These are phyloP conservation scores for Chrysochromulina parva DNA, from an alignment of 78 protist species.

Conservation along the genomic window DNA sequence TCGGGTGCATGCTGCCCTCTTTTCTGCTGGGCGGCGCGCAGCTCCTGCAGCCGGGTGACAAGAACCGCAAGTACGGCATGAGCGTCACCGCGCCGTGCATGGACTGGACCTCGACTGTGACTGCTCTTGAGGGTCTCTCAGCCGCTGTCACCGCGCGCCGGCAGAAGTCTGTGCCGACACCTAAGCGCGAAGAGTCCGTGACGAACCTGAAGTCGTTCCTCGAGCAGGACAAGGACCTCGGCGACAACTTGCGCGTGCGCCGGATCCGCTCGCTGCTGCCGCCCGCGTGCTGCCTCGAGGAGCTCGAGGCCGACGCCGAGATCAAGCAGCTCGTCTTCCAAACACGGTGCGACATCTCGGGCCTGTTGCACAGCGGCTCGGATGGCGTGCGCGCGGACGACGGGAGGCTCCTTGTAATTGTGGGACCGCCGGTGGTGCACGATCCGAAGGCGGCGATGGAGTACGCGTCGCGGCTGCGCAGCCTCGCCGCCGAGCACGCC, in stretches of 20 bases:
- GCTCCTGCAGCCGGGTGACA: neutral
- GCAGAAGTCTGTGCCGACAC: too few relatives aligned
- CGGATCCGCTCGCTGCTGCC: neutral
- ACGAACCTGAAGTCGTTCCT: neutral
- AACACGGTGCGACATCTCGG: neutral
- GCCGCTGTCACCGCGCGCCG: neutral
- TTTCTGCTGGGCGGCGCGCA: neutral
- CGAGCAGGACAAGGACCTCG: neutral
- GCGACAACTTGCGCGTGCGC: neutral
- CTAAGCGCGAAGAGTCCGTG: too few relatives aligned
- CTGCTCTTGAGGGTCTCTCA: neutral
- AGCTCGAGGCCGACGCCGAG: too few relatives aligned
- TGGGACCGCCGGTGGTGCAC: conserved; percentile 17
- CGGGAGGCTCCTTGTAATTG: conserved; percentile 13
- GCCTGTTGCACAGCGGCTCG: neutral
- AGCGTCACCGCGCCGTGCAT: neutral
- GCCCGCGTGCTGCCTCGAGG: neutral
- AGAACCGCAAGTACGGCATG: neutral
- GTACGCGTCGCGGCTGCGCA: neutral
- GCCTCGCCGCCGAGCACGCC: neutral
- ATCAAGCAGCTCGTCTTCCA: neutral
- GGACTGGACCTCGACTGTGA: neutral
- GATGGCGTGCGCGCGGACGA: neutral
- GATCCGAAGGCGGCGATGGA: conserved; percentile 18
- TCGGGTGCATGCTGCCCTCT: neutral